These are phyloP conservation scores for Pythium graminicola DNA, from an alignment of 352 stramenopile genomes.

Conservation along the genomic window DNA sequence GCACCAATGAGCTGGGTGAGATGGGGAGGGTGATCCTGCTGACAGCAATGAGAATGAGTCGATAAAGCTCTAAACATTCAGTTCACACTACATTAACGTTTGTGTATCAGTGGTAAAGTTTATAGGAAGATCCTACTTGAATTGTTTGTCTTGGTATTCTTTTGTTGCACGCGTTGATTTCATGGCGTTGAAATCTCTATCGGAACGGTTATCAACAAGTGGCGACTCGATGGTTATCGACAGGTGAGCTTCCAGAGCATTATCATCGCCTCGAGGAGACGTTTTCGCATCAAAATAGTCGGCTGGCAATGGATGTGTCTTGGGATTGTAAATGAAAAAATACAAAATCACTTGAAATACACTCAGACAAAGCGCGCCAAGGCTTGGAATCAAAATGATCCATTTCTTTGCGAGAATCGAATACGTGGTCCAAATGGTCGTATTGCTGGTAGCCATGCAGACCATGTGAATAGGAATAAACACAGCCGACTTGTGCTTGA, in stretches of 20 bases:
- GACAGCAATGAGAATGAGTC: neutral
- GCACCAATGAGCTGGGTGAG: no score
- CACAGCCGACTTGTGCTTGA: slow-evolving; percentile 10
- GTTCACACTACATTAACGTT: no score
- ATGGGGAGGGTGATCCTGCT: neutral
- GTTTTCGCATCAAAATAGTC: neutral
- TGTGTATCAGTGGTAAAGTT: no score
- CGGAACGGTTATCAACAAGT: no score
- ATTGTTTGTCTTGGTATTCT: no score
- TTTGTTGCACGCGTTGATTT: no score
- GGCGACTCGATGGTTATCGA: neutral
- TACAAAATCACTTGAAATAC: neutral
- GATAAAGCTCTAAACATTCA: no score
- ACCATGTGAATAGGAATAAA: slow-evolving; percentile 47
- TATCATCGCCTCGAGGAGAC: no score
- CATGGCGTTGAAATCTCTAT: no score
- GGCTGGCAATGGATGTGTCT: neutral
- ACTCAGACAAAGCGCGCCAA: neutral
- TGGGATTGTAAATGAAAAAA: neutral
- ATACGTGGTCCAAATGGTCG: slow-evolving; percentile 44
- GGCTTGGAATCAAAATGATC: slow-evolving; percentile 38
- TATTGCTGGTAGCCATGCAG: slow-evolving; percentile 40
- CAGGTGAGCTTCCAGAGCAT: neutral
- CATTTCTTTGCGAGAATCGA: slow-evolving; percentile 34
- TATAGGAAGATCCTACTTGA: no score